These are phyloP conservation scores for Populus hybrid DNA, from an alignment of 441 rosid species.

Conservation along the genomic window DNA sequence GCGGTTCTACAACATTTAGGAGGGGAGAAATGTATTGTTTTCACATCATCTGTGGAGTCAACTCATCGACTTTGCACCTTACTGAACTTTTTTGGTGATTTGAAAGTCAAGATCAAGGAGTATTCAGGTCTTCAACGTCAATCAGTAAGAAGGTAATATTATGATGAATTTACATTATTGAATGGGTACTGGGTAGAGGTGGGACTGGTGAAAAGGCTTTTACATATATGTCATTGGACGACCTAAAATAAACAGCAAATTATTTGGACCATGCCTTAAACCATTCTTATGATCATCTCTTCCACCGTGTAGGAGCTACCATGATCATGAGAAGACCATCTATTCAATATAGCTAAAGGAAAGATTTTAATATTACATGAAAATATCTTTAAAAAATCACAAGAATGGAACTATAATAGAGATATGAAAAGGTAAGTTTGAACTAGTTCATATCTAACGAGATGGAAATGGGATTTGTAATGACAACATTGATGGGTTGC, in stretches of 20 bases:
- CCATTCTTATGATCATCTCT: not conserved
- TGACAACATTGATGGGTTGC: too few species aligned
- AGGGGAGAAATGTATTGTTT: constrained; percentile 79
- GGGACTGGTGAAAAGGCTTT: not conserved
- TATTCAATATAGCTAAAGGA: too few species aligned
- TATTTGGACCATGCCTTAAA: not conserved
- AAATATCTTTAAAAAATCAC: too few species aligned
- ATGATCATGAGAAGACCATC: too few species aligned
- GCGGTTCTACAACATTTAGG: constrained; percentile 72
- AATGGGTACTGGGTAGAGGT: not conserved
- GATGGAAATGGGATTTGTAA: too few species aligned
- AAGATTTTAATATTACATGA: too few species aligned
- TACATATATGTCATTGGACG: not conserved
- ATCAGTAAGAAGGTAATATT: constrained; percentile 68
- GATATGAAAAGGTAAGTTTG: too few species aligned
- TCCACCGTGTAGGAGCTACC: not conserved
- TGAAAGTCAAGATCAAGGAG: constrained; percentile 75
- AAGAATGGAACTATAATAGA: too few species aligned
- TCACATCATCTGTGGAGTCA: constrained; percentile 83
- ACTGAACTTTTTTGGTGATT: constrained; percentile 69
- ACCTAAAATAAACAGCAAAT: not conserved
- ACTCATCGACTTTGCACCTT: constrained; percentile 81
- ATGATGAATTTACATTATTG: constrained; percentile 6
- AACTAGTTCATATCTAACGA: too few species aligned
- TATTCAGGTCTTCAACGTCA: constrained; percentile 87